Conservation (phyloP, 2,329 filamentous ascomycete genomes). For the Colletotrichum paranaense region DNA sequence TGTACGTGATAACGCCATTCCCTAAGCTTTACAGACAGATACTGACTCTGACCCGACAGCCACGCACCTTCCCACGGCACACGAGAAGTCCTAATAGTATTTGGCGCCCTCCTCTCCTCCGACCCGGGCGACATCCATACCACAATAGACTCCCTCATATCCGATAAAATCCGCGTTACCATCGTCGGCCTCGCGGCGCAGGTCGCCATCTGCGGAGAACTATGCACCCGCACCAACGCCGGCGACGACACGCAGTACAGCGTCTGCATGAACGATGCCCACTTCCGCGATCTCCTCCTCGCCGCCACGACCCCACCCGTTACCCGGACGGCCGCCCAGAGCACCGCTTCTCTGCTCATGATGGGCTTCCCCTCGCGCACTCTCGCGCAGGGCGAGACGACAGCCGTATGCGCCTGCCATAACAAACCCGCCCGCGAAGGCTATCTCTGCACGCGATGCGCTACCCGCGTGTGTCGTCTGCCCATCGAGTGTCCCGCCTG, state of each 20-base stretch:
- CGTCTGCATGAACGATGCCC: conserved; percentile 79
- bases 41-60: conserved; percentile 53
- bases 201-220: conserved; percentile 90
- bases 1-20: conserved; percentile 62
- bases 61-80: conserved; percentile 95
- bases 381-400: conserved; percentile 72
- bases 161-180: conserved; percentile 86
- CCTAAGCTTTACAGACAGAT: not conserved
- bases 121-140: conserved; percentile 97
- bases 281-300: conserved; percentile 91
- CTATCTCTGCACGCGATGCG: conserved; percentile 91
- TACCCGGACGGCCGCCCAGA: conserved; percentile 72
- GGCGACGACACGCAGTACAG: conserved; percentile 82
- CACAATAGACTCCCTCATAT: conserved; percentile 82
- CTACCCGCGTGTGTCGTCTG: conserved; percentile 87
- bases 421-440: conserved; percentile 84
- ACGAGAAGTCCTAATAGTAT: conserved; percentile 90
- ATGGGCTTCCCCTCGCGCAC: conserved; percentile 97
- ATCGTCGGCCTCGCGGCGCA: conserved; percentile 93
- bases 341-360: conserved; percentile 80
- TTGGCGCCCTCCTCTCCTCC: conserved; percentile 88
- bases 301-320: conserved; percentile 90
- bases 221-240: conserved; percentile 88
- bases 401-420: conserved; percentile 91
- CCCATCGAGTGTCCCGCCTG: conserved; percentile 93